These are phyloP conservation scores for Yarrowia sp. DNA, from an alignment of 805 yeast genomes.

Conservation along the genomic window DNA sequence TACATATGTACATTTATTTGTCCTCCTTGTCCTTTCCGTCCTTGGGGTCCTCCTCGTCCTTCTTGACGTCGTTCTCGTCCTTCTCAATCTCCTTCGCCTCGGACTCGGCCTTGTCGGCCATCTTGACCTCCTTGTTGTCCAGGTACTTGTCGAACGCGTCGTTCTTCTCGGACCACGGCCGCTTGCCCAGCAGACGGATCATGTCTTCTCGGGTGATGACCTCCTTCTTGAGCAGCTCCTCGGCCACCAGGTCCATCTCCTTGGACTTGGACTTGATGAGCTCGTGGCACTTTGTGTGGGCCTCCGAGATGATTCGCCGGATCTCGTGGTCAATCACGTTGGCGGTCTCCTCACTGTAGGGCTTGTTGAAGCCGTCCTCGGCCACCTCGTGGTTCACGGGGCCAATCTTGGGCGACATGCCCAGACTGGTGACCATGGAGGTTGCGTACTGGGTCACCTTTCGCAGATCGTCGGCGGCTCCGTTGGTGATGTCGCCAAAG, in stretches of 20 bases:
- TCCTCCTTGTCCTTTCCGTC: conserved; percentile 21
- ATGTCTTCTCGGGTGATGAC: conserved; percentile 93
- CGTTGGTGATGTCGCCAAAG: conserved; percentile 90
- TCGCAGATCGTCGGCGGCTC: conserved; percentile 96
- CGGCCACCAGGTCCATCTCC: conserved; percentile 85
- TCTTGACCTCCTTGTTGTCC: conserved; percentile 41
- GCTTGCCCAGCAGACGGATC: conserved; percentile 84
- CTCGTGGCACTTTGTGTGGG: conserved; percentile 73
- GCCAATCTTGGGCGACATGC: conserved; percentile 92
- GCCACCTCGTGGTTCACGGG: conserved; percentile 76
- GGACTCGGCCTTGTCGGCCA: conserved; percentile 24
- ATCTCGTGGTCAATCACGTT: conserved; percentile 83
- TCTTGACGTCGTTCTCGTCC: neutral
- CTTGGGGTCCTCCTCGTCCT: neutral
- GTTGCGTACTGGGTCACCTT: conserved; percentile 94
- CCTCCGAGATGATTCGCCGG: conserved; percentile 74
- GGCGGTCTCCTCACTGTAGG: conserved; percentile 88
- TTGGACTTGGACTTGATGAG: conserved; percentile 72
- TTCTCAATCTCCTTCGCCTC: conserved; percentile 1
- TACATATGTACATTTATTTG: conserved; percentile 35
- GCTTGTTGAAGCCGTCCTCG: conserved; percentile 74
- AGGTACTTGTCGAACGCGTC: conserved; percentile 56
- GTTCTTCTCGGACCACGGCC: conserved; percentile 90
- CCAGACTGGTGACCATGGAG: conserved; percentile 88
- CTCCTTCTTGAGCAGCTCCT: conserved; percentile 83